These are phyloP conservation scores for Vaccinium macrocarpon DNA, from an alignment of 148 eudicot genomes.

Conservation along the genomic window DNA sequence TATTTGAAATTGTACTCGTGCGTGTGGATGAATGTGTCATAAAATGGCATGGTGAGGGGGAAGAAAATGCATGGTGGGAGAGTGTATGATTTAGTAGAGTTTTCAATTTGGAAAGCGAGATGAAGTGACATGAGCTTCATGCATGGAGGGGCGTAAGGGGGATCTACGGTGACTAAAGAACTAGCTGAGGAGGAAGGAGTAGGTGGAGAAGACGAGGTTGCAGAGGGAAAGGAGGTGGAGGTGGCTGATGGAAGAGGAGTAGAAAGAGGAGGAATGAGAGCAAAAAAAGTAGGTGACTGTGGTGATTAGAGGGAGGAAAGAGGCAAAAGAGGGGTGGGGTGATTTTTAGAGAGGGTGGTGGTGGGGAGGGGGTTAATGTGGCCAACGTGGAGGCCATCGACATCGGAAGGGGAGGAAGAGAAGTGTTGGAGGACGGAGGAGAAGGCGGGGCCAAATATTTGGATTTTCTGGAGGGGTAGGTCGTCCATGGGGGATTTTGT, in stretches of 20 bases:
- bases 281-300: conserved; percentile 41
- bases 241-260: conserved; percentile 1
- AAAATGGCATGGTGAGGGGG: neutral
- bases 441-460: conserved; percentile 69
- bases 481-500: conserved; percentile 43
- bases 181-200: conserved; percentile 47
- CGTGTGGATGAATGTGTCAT: neutral
- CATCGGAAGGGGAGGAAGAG: conserved; percentile 49
- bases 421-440: conserved; percentile 66
- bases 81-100: neutral
- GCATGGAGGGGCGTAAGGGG: conserved; percentile 72
- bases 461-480: conserved; percentile 44
- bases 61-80: neutral
- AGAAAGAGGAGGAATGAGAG: conserved; percentile 34
- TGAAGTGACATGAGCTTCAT: conserved; percentile 37
- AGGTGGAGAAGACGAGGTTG: conserved; percentile 24
- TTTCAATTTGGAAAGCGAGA: conserved; percentile 30
- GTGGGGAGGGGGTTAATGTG: conserved; percentile 43
- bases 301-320: conserved; percentile 43
- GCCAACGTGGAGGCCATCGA: conserved; percentile 78
- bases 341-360: conserved; percentile 36
- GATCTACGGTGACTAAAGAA: conserved; percentile 69
- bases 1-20: neutral
- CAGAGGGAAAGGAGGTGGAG: conserved; percentile 24
- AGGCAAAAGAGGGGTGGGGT: conserved; percentile 15